These are phyloP conservation scores for Daldinia loculata DNA, from an alignment of 495 filamentous ascomycete genomes.

Conservation along the genomic window DNA sequence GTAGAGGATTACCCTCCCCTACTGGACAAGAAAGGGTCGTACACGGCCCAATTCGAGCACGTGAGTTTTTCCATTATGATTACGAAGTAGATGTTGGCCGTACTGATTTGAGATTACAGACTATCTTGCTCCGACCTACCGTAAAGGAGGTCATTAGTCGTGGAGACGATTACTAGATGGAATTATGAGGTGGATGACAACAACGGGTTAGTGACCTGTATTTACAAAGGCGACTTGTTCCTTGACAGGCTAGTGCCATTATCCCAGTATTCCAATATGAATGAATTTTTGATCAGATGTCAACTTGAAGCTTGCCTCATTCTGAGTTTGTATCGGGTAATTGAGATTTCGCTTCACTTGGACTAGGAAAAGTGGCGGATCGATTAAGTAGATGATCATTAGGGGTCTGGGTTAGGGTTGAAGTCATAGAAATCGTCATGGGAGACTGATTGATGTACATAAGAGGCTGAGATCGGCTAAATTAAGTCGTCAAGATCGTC, in stretches of 20 bases:
- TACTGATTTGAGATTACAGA: slow-evolving; percentile 61
- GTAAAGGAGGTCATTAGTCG: slow-evolving; percentile 94
- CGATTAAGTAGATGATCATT: slow-evolving; percentile 10
- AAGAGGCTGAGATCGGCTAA: no score
- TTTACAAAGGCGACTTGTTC: not conserved
- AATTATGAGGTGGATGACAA: not conserved
- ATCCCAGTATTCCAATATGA: not conserved
- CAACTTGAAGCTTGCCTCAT: no score
- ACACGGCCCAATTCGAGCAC: slow-evolving; percentile 95
- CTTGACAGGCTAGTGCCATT: not conserved
- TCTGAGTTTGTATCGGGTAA: no score
- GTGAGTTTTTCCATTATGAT: slow-evolving; percentile 59
- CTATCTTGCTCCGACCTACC: slow-evolving; percentile 83
- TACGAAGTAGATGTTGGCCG: slow-evolving; percentile 1
- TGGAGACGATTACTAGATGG: slow-evolving; percentile 81
- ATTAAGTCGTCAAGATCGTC: no score
- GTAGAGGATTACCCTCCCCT: slow-evolving; percentile 91
- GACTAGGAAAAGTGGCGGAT: not conserved
- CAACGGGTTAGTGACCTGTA: not conserved
- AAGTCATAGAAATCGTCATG: slow-evolving; percentile 18
- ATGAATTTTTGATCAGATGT: not conserved
- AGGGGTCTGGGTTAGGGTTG: slow-evolving; percentile 11
- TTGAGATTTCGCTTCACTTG: no score
- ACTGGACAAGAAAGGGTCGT: slow-evolving; percentile 91
- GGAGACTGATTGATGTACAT: no score